Evolutionary conservation across 2,329 filamentous ascomycete genomes (phyloP), one percentile per base, ranked within the genome.

Genomic region (Alternaria novae-zelandiae): DNA sequence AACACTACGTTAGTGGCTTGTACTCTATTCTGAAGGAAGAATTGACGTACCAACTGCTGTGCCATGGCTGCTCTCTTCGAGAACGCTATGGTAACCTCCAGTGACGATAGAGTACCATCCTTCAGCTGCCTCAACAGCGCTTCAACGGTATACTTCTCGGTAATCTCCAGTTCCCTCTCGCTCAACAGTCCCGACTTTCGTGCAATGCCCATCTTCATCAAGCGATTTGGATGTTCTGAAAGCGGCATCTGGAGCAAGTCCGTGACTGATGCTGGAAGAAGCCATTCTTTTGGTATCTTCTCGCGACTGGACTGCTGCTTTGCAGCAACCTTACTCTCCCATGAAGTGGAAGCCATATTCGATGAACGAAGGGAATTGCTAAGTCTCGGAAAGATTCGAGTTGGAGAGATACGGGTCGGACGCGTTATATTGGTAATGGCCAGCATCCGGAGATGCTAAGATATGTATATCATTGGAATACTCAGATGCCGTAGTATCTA

Each of bases 111-210:
- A 70, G 80, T 59, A 74, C 77, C 64, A 8, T 61, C 70, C 25
- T 72, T 75, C 6, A 82, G 63, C 44, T 76, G 76, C 12, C 74
- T 64, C 11, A 83, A 72, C 20, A 83, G 72, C 1, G 77, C 72
- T 3, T 74, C 72, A 2, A 80, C 81, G 21, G 72, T 72, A 28
- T 71, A 67, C 11, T 62, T 73, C 10, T 73, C 71, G 4, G 84
- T 84, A 53, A 86, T 85, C 26, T 82, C 79, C 7, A 85, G 67
- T 67, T 86, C 85, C 8, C 72, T 54, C 6, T 76, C 64, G 0
- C 77, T 87, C 67, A 90, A 86, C 81, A 87, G 86, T 2, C 86
- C 86, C 1, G 86, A 90, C 70, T 65, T 67, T 11, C 63, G 53
- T 8, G 87, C 86, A 6, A 87, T 76, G 44, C 83, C 78, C 66